Conservation (phyloP, 2,329 filamentous ascomycete genomes). For the Talaromyces sp. region DNA sequence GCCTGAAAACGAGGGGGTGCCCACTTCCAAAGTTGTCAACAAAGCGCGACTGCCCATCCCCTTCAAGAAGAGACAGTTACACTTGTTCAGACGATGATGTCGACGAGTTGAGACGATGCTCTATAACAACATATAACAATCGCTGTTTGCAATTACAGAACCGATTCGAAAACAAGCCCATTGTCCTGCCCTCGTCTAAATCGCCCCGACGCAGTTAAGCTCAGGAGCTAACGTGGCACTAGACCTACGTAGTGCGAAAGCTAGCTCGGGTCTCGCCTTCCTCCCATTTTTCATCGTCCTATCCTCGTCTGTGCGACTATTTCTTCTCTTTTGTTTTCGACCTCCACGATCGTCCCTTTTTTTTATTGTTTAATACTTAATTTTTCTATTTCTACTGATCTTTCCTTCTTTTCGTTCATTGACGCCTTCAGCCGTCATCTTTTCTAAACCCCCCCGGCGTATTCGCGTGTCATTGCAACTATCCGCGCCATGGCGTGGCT, state of each 20-base stretch:
- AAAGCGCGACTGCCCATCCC: constrained; percentile 2
- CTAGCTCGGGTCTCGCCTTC: neutral
- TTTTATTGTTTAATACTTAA: neutral
- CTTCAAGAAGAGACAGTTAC: too few relatives aligned
- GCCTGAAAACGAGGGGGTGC: neutral
- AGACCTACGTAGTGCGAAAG: neutral
- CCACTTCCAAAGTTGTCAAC: neutral
- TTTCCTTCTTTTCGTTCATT: neutral
- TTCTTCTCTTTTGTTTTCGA: neutral
- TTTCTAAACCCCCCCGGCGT: neutral
- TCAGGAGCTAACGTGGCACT: neutral
- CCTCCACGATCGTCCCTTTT: neutral
- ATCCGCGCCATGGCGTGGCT: constrained; percentile 12
- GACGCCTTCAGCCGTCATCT: neutral
- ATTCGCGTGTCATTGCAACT: neutral
- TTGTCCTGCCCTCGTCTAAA: neutral
- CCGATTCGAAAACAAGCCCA: neutral
- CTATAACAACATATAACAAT: neutral
- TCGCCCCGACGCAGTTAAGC: neutral
- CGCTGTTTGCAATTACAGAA: neutral
- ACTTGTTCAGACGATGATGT: neutral
- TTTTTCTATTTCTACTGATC: neutral
- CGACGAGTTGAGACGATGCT: neutral
- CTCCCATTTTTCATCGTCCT: constrained; percentile 1
- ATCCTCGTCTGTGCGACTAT: neutral